Evolutionary conservation across 169 alveolate species (phyloP).

Genomic region (Perkinsus chesapeaki): DNA sequence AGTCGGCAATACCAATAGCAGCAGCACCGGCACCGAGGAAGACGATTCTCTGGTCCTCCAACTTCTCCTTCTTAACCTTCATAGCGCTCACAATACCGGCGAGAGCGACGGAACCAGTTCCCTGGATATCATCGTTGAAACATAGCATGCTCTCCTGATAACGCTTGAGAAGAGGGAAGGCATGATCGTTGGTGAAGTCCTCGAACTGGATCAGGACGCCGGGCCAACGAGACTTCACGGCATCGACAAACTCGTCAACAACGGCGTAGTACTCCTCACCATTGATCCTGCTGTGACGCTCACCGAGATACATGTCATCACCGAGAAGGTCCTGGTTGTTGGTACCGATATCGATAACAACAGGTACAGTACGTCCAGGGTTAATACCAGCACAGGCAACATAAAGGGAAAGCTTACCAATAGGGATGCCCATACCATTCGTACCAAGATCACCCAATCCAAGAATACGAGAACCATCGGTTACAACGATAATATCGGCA

Average conservation of each 20-base stretch:
- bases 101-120: slow-evolving; percentile 40
- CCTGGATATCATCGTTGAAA: slow-evolving; percentile 57
- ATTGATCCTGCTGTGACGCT: slow-evolving; percentile 23
- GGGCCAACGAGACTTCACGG: slow-evolving; percentile 44
- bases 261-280: slow-evolving; percentile 38
- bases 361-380: slow-evolving; percentile 38
- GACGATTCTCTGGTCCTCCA: slow-evolving; percentile 38
- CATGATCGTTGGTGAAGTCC: slow-evolving; percentile 34
- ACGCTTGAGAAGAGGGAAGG: slow-evolving; percentile 28
- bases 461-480: slow-evolving; percentile 57
- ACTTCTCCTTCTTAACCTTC: slow-evolving; percentile 20
- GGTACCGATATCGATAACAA: slow-evolving; percentile 44
- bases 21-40: slow-evolving; percentile 57
- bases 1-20: slow-evolving; percentile 36
- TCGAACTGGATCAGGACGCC: slow-evolving; percentile 44
- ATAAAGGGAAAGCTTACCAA: slow-evolving; percentile 53
- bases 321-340: slow-evolving; percentile 13
- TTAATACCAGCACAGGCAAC: slow-evolving; percentile 44
- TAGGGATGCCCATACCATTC: slow-evolving; percentile 62
- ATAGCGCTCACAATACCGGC: slow-evolving; percentile 37
- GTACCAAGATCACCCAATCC: slow-evolving; percentile 63
- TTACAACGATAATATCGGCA: slow-evolving; percentile 46
- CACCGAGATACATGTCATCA: slow-evolving; percentile 33
- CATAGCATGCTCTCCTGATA: slow-evolving; percentile 35
- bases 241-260: slow-evolving; percentile 39